Percentiles rank a stretch among this genome's conserved stretches.
Evolutionary conservation across 306 rosid genomes (phyloP).

Genomic region (Astragalus membranaceus): DNA sequence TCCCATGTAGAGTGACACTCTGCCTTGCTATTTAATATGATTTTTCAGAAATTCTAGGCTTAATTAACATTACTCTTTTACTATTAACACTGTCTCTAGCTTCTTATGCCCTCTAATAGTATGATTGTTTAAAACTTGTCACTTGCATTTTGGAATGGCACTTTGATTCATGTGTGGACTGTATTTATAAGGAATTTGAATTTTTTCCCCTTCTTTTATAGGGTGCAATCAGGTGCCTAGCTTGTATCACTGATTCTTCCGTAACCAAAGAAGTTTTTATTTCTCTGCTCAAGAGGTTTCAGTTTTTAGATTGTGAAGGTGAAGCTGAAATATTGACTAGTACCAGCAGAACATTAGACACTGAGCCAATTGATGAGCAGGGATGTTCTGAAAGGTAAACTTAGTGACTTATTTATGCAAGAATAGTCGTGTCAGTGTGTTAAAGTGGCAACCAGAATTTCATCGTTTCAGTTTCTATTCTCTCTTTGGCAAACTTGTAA

Average conservation of each 20-base stretch:
- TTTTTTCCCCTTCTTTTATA: constrained; percentile 26
- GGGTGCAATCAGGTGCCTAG: constrained; percentile 86
- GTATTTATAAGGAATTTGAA: background rate
- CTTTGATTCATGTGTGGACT: background rate
- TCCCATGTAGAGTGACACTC: background rate
- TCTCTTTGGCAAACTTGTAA: background rate
- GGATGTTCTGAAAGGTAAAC: constrained; percentile 50
- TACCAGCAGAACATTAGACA: constrained; percentile 20
- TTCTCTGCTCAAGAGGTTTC: constrained; percentile 50
- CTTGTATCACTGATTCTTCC: constrained; percentile 72
- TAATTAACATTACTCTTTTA: background rate
- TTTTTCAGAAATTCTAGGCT: background rate
- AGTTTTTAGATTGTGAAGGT: constrained; percentile 35
- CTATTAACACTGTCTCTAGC: background rate
- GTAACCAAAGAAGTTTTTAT: constrained; percentile 40
- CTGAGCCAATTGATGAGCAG: constrained; percentile 33
- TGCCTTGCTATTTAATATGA: background rate
- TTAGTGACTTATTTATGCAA: background rate
- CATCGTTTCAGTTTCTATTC: background rate
- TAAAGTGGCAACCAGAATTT: background rate
- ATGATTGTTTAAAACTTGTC: background rate
- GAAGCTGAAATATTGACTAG: constrained; percentile 31
- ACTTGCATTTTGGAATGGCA: background rate
- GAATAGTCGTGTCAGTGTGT: background rate
- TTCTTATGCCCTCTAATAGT: background rate